These are phyloP conservation scores for Chamaenerion angustifolium DNA, from an alignment of 345 rosid genomes.

Conservation along the genomic window DNA sequence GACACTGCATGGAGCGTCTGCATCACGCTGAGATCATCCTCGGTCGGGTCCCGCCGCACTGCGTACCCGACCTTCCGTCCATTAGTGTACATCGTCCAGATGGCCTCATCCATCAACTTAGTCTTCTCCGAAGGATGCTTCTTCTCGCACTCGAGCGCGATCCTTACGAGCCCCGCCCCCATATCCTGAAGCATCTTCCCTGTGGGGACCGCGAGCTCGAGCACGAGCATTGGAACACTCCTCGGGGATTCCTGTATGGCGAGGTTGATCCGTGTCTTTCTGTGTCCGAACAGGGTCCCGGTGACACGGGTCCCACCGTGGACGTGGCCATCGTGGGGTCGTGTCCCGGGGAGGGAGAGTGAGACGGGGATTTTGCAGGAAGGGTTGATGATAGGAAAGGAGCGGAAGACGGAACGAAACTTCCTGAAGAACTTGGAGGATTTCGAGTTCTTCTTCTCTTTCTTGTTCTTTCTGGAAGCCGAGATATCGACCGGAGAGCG, in stretches of 20 bases:
- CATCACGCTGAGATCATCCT: constrained; percentile 68
- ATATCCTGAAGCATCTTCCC: constrained; percentile 68
- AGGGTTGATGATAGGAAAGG: constrained; percentile 54
- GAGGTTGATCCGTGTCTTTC: constrained; percentile 48
- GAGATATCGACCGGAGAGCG: constrained; percentile 10
- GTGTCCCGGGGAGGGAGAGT: constrained; percentile 18
- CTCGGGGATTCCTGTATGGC: constrained; percentile 67
- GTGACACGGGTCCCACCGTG: constrained; percentile 73
- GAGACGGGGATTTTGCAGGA: constrained; percentile 47
- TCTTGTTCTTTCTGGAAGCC: constrained; percentile 28
- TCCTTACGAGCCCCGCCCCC: constrained; percentile 53
- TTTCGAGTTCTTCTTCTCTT: constrained; percentile 23
- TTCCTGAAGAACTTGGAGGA: constrained; percentile 31
- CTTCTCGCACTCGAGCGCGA: constrained; percentile 79
- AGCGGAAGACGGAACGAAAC: constrained; percentile 48
- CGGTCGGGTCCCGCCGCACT: constrained; percentile 56
- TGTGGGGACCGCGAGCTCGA: constrained; percentile 61
- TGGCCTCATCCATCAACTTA: constrained; percentile 49
- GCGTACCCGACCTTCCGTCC: constrained; percentile 69
- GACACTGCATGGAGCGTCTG: constrained; percentile 59
- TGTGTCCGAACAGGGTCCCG: constrained; percentile 64
- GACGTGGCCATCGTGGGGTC: constrained; percentile 38
- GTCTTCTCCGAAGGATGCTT: constrained; percentile 47
- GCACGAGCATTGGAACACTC: constrained; percentile 41
- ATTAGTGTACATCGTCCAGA: constrained; percentile 66